Conservation (phyloP, 805 yeast genomes). For the Hanseniaspora valbyensis region DNA sequence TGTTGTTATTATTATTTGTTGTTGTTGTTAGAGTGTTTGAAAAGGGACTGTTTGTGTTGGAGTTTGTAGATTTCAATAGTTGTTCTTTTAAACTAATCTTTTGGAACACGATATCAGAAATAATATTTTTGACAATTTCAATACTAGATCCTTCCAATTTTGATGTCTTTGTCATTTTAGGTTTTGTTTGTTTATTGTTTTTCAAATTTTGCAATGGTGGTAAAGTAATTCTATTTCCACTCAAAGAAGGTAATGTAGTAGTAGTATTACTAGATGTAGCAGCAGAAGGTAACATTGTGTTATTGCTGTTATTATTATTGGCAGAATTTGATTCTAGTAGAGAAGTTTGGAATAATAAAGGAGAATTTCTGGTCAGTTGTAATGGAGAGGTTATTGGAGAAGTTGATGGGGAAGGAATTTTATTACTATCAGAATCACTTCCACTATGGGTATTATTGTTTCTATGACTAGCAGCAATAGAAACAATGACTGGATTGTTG, state of each 20-base stretch:
- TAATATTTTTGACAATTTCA: conserved; percentile 23
- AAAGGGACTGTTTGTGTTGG: not conserved
- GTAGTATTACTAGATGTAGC: conserved; percentile 15
- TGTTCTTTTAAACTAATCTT: conserved; percentile 23
- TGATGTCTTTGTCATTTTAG: conserved; percentile 9
- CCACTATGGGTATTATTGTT: conserved; percentile 4
- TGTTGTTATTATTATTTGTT: no score
- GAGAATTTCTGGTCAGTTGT: conserved; percentile 7
- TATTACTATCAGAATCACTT: conserved; percentile 13
- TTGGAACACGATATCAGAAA: conserved; percentile 23
- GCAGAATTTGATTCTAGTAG: conserved; percentile 2
- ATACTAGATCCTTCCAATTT: conserved; percentile 6
- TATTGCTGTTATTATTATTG: not conserved
- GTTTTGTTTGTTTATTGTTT: not conserved
- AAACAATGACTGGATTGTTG: conserved; percentile 7
- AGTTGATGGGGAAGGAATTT: conserved; percentile 14
- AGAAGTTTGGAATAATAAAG: conserved; percentile 11
- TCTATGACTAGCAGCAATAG: conserved; percentile 13
- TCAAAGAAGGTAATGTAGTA: conserved; percentile 8
- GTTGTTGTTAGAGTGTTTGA: no score
- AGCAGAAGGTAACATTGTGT: conserved; percentile 14
- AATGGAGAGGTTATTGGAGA: conserved; percentile 13
- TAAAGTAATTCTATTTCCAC: not conserved
- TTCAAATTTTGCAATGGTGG: conserved; percentile 7
- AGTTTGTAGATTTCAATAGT: not conserved